These are phyloP conservation scores for Beauveria sp. DNA, from an alignment of 2,329 filamentous ascomycete genomes.

Conservation along the genomic window DNA sequence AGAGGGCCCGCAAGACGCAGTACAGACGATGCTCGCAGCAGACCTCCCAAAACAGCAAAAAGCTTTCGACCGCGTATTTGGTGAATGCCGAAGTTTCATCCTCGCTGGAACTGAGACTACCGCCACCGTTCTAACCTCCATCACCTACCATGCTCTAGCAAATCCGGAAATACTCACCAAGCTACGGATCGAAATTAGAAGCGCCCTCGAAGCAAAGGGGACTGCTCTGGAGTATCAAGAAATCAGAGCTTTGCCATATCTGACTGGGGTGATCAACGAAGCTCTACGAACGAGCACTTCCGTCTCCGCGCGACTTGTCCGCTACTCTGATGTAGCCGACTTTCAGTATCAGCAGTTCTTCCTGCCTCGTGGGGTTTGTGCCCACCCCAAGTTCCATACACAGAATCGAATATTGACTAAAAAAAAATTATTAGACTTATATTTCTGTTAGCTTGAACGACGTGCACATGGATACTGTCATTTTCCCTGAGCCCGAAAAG, in stretches of 20 bases:
- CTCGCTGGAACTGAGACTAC: not conserved
- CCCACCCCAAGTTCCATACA: not conserved
- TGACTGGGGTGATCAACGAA: not conserved
- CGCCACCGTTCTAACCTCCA: not conserved
- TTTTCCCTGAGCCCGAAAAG: not conserved
- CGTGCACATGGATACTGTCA: not conserved
- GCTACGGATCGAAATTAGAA: not conserved
- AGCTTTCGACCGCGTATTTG: not conserved
- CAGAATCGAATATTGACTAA: not conserved
- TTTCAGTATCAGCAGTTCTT: not conserved
- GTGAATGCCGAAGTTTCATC: not conserved
- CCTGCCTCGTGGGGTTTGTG: not conserved
- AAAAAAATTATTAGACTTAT: not conserved
- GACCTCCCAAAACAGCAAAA: not conserved
- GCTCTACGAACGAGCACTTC: not conserved
- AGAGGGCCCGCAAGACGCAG: not conserved
- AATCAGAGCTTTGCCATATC: not conserved
- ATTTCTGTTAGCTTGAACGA: not conserved
- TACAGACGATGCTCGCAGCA: not conserved
- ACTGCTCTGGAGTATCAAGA: not conserved
- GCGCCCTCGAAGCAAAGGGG: not conserved
- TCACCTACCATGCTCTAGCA: not conserved
- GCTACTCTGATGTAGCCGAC: not conserved
- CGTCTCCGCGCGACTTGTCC: not conserved
- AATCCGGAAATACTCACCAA: not conserved